A percentile compares a stretch with the other conserved stretches of the same genome.
phyloP scores from a whole-genome alignment of 345 rosid genomes.

The Pugionium dolabratum region DNA sequence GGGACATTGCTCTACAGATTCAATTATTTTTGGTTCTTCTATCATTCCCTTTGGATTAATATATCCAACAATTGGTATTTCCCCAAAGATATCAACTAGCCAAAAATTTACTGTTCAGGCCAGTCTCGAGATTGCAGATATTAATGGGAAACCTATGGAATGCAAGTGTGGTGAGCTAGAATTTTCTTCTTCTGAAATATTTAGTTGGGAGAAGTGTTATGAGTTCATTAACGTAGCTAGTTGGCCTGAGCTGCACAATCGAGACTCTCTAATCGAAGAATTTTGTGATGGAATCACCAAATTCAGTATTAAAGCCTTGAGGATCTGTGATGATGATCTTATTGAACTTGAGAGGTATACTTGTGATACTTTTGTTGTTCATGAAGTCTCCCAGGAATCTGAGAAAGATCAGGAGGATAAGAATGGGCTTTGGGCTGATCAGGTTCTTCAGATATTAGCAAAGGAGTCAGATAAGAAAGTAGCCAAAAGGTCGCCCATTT shows the following conservation, averaged over 20 bases:
- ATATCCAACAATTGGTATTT: constrained; percentile 65
- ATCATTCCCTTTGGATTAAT: constrained; percentile 79
- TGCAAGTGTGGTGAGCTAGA: constrained; percentile 74
- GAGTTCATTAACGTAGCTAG: constrained; percentile 33
- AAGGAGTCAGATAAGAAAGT: constrained; percentile 53
- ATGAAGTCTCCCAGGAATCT: constrained; percentile 41
- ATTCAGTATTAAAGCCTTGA: constrained; percentile 55
- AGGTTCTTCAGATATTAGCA: constrained; percentile 56
- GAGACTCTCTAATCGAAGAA: constrained; percentile 36
- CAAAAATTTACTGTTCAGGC: constrained; percentile 43
- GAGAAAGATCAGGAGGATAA: constrained; percentile 40
- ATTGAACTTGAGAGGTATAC: constrained; percentile 42
- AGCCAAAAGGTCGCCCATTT: constrained; percentile 53
- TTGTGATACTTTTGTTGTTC: constrained; percentile 51
- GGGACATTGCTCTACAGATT: constrained; percentile 83
- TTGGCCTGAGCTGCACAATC: constrained; percentile 31
- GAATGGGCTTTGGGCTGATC: constrained; percentile 57
- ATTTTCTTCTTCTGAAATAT: constrained; percentile 44
- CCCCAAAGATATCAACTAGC: constrained; percentile 32
- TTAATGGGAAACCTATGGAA: constrained; percentile 66
- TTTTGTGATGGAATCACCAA: constrained; percentile 44
- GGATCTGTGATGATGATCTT: constrained; percentile 45
- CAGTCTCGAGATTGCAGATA: constrained; percentile 73
- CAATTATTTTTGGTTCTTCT: constrained; percentile 58
- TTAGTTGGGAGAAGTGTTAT: constrained; percentile 21